Percentiles rank a stretch among this genome's conserved stretches.
These are phyloP conservation scores for Dryadomyces quercivorus DNA, from an alignment of 2,329 filamentous ascomycete genomes.

Conservation along the genomic window DNA sequence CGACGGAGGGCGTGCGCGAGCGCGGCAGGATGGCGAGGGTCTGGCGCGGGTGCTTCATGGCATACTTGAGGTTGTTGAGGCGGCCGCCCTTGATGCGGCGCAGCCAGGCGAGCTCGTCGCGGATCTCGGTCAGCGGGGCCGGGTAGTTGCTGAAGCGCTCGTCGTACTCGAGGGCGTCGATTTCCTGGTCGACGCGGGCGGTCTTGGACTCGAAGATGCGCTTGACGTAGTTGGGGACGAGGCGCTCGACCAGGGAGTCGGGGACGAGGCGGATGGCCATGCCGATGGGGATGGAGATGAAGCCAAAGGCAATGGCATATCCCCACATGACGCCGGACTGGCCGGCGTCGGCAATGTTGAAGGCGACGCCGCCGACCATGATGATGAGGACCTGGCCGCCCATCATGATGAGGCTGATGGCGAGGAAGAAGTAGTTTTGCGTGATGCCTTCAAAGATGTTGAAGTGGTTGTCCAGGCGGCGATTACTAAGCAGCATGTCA, in stretches of 20 bases:
- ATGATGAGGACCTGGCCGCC: slow-evolving; percentile 84
- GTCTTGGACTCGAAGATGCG: slow-evolving; percentile 21
- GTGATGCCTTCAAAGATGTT: slow-evolving; percentile 88
- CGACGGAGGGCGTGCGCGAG: slow-evolving; percentile 52
- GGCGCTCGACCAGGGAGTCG: slow-evolving; percentile 48
- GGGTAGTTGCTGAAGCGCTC: slow-evolving; percentile 55
- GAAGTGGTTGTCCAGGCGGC: slow-evolving; percentile 84
- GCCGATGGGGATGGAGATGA: slow-evolving; percentile 76
- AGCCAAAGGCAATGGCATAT: slow-evolving; percentile 71
- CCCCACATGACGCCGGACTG: slow-evolving; percentile 74
- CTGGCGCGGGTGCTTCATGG: slow-evolving; percentile 63
- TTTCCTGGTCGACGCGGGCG: slow-evolving; percentile 7
- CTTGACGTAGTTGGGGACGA: slow-evolving; percentile 42
- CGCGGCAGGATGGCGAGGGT: slow-evolving; percentile 49
- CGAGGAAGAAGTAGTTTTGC: slow-evolving; percentile 79
- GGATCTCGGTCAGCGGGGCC: slow-evolving; percentile 59
- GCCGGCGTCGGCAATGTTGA: slow-evolving; percentile 50
- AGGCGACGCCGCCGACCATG: slow-evolving; percentile 71
- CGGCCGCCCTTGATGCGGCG: slow-evolving; percentile 72
- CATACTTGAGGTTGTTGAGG: slow-evolving; percentile 69
- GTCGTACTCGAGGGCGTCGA: slow-evolving; percentile 37
- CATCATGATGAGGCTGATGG: slow-evolving; percentile 77
- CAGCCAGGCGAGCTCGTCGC: slow-evolving; percentile 70
- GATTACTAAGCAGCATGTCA: too few species aligned
- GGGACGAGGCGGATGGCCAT: slow-evolving; percentile 73